These are phyloP conservation scores for Melaleuca quinquenervia DNA, from an alignment of 345 rosid genomes.

Conservation along the genomic window DNA sequence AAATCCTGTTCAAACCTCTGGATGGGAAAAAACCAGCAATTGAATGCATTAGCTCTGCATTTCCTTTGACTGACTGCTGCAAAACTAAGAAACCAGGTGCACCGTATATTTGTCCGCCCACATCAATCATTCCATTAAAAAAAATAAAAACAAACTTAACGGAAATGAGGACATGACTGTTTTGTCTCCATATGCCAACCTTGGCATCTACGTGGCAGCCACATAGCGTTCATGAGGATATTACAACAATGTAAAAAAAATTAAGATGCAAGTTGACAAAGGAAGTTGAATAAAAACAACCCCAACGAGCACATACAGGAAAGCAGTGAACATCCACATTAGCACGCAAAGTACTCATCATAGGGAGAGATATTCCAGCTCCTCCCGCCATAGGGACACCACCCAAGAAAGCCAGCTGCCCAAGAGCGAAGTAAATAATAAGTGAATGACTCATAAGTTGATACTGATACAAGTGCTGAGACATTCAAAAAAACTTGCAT, in stretches of 20 bases:
- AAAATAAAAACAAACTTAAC: no score
- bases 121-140: no score
- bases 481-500: constrained; percentile 24
- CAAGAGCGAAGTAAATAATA: neutral
- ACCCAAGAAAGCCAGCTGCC: constrained; percentile 79
- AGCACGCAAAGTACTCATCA: neutral
- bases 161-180: no score
- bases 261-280: neutral
- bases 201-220: no score
- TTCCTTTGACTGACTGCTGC: no score
- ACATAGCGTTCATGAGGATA: no score
- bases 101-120: no score
- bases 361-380: constrained; percentile 64
- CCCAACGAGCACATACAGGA: neutral
- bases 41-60: no score
- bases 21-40: constrained; percentile 48
- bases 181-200: no score
- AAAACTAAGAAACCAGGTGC: no score
- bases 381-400: constrained; percentile 80
- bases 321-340: neutral
- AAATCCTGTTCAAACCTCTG: constrained; percentile 80
- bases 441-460: neutral
- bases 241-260: no score
- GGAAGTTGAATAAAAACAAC: neutral
- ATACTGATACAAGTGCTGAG: neutral